Evolutionary conservation across 2,329 filamentous ascomycete genomes (phyloP).

Genomic region (Didymella glomerata): DNA sequence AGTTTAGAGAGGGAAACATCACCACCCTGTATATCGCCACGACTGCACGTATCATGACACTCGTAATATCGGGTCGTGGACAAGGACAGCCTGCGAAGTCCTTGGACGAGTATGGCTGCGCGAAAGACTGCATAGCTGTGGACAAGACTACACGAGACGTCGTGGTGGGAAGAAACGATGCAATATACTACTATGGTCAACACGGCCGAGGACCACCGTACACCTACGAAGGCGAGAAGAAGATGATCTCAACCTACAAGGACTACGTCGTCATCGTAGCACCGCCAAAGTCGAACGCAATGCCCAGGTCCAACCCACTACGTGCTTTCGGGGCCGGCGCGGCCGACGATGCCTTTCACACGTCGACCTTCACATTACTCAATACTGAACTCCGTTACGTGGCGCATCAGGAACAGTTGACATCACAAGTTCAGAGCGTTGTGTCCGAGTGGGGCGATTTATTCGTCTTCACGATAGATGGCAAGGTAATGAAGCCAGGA

Average conservation of each 20-base stretch:
- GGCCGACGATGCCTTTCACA: conserved; percentile 82
- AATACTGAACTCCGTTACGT: conserved; percentile 91
- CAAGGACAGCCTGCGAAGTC: conserved; percentile 89
- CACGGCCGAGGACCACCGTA: conserved; percentile 87
- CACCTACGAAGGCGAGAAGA: conserved; percentile 92
- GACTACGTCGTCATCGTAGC: conserved; percentile 90
- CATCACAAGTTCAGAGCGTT: conserved; percentile 79
- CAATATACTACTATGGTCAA: conserved; percentile 89
- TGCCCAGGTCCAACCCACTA: conserved; percentile 67
- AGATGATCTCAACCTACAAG: conserved; percentile 76
- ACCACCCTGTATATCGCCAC: conserved; percentile 93
- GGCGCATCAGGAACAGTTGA: conserved; percentile 84
- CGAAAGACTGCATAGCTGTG: conserved; percentile 92
- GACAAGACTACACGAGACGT: conserved; percentile 83
- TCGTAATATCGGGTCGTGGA: conserved; percentile 86
- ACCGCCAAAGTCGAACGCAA: conserved; percentile 69
- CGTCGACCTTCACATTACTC: conserved; percentile 88
- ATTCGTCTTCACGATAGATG: conserved; percentile 88
- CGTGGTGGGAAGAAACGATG: conserved; percentile 92
- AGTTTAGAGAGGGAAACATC: conserved; percentile 70
- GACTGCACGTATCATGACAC: conserved; percentile 83
- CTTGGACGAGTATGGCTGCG: conserved; percentile 88
- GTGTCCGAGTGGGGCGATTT: conserved; percentile 92
- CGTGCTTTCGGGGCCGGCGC: conserved; percentile 76
- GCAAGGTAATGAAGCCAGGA: conserved; percentile 70